Evolutionary conservation across 73 alveolate genomes (phyloP).

Genomic region (Tetrahymena elliotti): DNA sequence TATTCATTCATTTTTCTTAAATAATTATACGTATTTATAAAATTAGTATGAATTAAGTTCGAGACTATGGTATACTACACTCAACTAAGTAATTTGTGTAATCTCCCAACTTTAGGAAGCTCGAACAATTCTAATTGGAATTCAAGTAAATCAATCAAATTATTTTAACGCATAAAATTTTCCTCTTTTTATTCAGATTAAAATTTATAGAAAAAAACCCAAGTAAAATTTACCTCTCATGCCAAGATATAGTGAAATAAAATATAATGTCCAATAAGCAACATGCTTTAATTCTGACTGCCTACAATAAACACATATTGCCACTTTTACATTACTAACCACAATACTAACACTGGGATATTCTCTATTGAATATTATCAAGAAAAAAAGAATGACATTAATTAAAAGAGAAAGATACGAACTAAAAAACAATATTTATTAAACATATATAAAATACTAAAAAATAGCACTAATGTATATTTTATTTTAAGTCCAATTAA

Average conservation of each 20-base stretch:
- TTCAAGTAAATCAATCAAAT: not conserved
- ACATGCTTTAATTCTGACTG: not conserved
- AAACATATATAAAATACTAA: no score
- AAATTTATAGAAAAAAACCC: not conserved
- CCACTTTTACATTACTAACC: not conserved
- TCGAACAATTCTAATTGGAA: not conserved
- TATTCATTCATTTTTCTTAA: not conserved
- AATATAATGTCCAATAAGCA: not conserved
- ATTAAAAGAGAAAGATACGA: not conserved
- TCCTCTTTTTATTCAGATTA: not conserved
- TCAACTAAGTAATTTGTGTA: not conserved
- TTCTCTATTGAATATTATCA: not conserved
- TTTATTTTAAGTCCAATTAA: no score
- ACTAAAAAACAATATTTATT: no score
- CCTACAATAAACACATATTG: not conserved
- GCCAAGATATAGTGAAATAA: not conserved
- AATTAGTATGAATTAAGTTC: not conserved
- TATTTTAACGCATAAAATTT: not conserved
- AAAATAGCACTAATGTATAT: no score
- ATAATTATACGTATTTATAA: not conserved
- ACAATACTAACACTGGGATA: not conserved
- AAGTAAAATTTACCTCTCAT: not conserved
- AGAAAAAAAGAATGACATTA: no score
- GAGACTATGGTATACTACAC: not conserved
- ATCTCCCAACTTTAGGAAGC: not conserved